Conservation (phyloP, 352 stramenopile genomes). For the Poterioochromonas sp. region DNA sequence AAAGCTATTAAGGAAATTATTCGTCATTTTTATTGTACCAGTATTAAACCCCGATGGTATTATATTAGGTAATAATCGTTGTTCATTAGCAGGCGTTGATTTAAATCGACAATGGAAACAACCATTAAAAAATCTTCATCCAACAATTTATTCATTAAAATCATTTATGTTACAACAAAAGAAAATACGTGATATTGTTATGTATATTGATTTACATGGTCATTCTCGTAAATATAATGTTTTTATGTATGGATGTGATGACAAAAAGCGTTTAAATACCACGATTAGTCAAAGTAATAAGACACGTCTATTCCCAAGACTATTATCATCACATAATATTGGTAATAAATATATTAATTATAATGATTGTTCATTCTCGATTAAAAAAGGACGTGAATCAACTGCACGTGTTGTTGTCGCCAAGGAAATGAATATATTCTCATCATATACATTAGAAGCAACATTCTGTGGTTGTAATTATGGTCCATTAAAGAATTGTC, state of each 20-base stretch:
- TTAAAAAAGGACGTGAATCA: constrained; percentile 73
- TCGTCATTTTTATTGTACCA: constrained; percentile 79
- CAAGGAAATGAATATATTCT: constrained; percentile 66
- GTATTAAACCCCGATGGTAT: constrained; percentile 88
- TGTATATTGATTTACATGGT: constrained; percentile 16
- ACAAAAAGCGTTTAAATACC: constrained; percentile 67
- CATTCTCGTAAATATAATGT: constrained; percentile 74
- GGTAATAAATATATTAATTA: constrained; percentile 54
- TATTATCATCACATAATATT: constrained; percentile 58
- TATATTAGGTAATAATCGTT: constrained; percentile 79
- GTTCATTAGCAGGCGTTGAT: constrained; percentile 52
- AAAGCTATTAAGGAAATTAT: constrained; percentile 62
- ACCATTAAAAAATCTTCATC: constrained; percentile 57
- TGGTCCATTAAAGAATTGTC: constrained; percentile 45
- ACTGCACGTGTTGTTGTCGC: constrained; percentile 76
- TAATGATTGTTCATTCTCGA: constrained; percentile 70
- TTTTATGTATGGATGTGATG: constrained; percentile 86
- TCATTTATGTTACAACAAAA: constrained; percentile 58
- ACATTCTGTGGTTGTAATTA: constrained; percentile 74
- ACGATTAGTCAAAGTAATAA: no score
- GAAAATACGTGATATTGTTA: constrained; percentile 45
- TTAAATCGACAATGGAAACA: constrained; percentile 56
- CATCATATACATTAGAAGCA: constrained; percentile 75
- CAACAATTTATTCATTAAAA: constrained; percentile 76
- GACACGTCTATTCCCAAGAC: constrained; percentile 51